Evolutionary conservation across 2,329 filamentous ascomycete genomes (phyloP).

Genomic region (Sordariomycetes sp.): DNA sequence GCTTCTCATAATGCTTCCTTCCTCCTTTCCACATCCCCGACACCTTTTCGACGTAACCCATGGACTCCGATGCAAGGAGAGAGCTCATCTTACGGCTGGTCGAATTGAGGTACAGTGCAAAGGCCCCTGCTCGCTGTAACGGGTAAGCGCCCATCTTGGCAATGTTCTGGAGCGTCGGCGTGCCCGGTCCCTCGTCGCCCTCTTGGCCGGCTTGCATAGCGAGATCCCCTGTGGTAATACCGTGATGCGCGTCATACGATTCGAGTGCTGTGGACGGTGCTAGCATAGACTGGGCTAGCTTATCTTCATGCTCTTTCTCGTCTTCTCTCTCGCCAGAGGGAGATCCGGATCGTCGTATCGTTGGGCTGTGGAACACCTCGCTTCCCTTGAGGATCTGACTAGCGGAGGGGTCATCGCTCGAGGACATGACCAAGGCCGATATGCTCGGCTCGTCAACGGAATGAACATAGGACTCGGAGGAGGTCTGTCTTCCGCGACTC

Average conservation of each 20-base stretch:
- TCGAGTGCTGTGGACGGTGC: background rate
- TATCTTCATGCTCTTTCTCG: conserved; percentile 9
- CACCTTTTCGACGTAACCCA: conserved; percentile 94
- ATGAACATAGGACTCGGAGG: conserved; percentile 65
- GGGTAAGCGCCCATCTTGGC: conserved; percentile 62
- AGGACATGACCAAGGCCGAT: conserved; percentile 59
- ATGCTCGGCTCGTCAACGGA: conserved; percentile 65
- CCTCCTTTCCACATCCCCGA: conserved; percentile 95
- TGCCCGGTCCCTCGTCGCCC: conserved; percentile 9
- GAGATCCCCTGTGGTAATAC: conserved; percentile 27
- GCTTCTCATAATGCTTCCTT: conserved; percentile 73
- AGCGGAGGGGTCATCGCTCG: conserved; percentile 69
- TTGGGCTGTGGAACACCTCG: conserved; percentile 78
- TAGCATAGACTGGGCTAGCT: background rate
- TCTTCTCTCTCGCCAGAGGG: conserved; percentile 17
- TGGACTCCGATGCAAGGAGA: conserved; percentile 77
- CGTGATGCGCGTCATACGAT: conserved; percentile 15
- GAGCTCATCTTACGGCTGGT: conserved; percentile 74
- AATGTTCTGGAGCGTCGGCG: conserved; percentile 39
- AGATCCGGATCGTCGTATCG: conserved; percentile 43
- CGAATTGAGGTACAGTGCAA: conserved; percentile 73
- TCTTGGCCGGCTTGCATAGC: conserved; percentile 12
- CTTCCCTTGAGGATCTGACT: conserved; percentile 85
- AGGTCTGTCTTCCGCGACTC: conserved; percentile 43
- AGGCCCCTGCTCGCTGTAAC: conserved; percentile 69